Conservation (phyloP, 1,284 basidiomycete genomes). For the Pseudozyma thailandica region DNA sequence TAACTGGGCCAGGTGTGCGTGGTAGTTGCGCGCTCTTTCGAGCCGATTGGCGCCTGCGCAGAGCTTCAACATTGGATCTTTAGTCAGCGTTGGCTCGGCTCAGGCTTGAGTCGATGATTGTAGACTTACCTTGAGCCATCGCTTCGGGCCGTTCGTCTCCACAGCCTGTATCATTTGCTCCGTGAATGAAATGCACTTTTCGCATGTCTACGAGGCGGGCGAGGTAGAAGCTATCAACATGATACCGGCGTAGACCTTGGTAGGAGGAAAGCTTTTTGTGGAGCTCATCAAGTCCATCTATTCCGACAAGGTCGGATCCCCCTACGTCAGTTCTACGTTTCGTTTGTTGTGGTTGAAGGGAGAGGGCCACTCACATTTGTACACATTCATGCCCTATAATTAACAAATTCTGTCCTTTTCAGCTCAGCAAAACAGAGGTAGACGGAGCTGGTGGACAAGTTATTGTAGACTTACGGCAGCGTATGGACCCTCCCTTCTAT, state of each 20-base stretch:
- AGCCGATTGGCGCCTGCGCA: constrained; percentile 21
- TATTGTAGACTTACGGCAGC: constrained; percentile 5
- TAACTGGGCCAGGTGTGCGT: constrained; percentile 20
- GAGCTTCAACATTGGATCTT: neutral
- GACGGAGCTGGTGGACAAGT: neutral
- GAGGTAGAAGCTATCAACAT: neutral
- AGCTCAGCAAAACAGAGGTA: neutral
- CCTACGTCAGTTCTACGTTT: neutral
- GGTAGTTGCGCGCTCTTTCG: constrained; percentile 38
- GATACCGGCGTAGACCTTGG: neutral
- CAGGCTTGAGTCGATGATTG: too few relatives aligned
- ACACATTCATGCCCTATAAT: constrained; percentile 35
- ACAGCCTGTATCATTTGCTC: constrained; percentile 21
- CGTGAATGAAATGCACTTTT: constrained; percentile 29
- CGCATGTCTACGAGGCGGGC: constrained; percentile 14
- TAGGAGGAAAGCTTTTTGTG: constrained; percentile 11
- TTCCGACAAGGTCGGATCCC: too few relatives aligned
- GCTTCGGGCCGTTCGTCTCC: constrained; percentile 42
- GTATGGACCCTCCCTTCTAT: constrained; percentile 15
- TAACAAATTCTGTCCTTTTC: neutral
- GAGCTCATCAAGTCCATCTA: constrained; percentile 38
- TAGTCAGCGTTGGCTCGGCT: neutral
- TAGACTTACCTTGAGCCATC: constrained; percentile 41
- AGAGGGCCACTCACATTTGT: constrained; percentile 40
- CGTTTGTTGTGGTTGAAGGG: neutral